Percentiles rank a stretch among this genome's conserved stretches.
phyloP scores from a whole-genome alignment of 192 early-diverging fungal species.

The Entomortierella lignicola region DNA sequence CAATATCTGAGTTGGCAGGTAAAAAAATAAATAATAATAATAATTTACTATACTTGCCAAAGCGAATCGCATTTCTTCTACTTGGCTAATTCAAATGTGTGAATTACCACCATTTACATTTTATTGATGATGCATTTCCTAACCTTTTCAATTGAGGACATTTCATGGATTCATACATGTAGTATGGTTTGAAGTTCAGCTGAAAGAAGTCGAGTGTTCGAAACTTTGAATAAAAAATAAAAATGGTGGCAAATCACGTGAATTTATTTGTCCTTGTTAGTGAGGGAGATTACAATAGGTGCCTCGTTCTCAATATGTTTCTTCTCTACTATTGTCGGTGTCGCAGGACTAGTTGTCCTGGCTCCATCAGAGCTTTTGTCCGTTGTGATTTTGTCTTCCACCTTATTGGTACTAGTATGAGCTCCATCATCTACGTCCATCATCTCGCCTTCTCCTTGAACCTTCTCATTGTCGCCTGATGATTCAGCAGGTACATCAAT shows the following conservation, averaged over 20 bases:
- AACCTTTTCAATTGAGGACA: constrained; percentile 54
- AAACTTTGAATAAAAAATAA: constrained; percentile 1
- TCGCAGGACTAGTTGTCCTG: too few species aligned
- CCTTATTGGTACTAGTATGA: not conserved
- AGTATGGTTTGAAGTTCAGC: not conserved
- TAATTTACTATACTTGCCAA: too few species aligned
- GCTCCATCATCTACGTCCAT: constrained; percentile 1
- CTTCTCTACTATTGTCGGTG: not conserved
- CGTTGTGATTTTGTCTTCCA: not conserved
- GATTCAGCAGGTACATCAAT: not conserved
- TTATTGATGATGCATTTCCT: too few species aligned
- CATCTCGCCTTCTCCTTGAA: not conserved
- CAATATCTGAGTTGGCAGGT: constrained; percentile 56
- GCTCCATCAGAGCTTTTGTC: not conserved
- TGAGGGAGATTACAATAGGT: constrained; percentile 11
- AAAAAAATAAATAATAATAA: too few species aligned
- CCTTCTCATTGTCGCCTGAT: not conserved
- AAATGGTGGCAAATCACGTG: constrained; percentile 38
- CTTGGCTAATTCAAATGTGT: too few species aligned
- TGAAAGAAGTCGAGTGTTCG: not conserved
- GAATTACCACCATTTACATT: too few species aligned
- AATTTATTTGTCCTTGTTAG: not conserved
- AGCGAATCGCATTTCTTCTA: too few species aligned
- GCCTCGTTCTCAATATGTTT: not conserved
- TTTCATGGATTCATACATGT: not conserved